These are phyloP conservation scores for Aspergillus calidoustus DNA, from an alignment of 2,329 filamentous ascomycete species.

Conservation along the genomic window DNA sequence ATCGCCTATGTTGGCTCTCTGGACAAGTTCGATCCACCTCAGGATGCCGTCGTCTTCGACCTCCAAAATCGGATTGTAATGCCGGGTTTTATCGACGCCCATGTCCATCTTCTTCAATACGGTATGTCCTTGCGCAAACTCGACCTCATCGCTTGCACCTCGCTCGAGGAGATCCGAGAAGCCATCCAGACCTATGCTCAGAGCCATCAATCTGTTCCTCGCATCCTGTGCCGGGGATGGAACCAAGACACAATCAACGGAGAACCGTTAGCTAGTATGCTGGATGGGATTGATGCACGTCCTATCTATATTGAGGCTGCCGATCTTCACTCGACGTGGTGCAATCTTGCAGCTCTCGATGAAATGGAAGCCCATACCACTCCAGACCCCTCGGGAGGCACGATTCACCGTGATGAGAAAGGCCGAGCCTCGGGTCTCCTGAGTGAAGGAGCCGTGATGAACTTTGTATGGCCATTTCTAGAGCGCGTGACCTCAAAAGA, in stretches of 20 bases:
- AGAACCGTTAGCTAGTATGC: slow-evolving; percentile 46
- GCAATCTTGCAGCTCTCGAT: slow-evolving; percentile 51
- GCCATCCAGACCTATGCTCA: slow-evolving; percentile 46
- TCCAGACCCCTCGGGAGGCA: slow-evolving; percentile 51
- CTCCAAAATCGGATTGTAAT: slow-evolving; percentile 44
- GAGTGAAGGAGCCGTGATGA: slow-evolving; percentile 50
- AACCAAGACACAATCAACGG: slow-evolving; percentile 53
- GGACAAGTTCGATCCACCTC: slow-evolving; percentile 29
- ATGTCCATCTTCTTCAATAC: slow-evolving; percentile 50
- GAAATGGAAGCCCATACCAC: slow-evolving; percentile 49
- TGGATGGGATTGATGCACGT: slow-evolving; percentile 53
- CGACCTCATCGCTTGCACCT: slow-evolving; percentile 45
- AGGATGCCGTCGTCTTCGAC: slow-evolving; percentile 32
- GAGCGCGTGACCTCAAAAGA: slow-evolving; percentile 46
- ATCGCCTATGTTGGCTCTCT: slow-evolving; percentile 47
- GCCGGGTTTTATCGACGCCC: slow-evolving; percentile 54
- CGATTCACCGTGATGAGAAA: slow-evolving; percentile 48
- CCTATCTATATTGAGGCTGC: slow-evolving; percentile 56
- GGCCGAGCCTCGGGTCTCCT: slow-evolving; percentile 51
- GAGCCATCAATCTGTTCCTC: slow-evolving; percentile 41
- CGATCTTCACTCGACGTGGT: slow-evolving; percentile 57
- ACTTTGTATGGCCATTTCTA: slow-evolving; percentile 54
- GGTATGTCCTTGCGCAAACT: slow-evolving; percentile 53
- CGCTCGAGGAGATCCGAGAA: slow-evolving; percentile 47
- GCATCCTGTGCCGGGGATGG: slow-evolving; percentile 55